Conservation (phyloP, 129 eudicot species). For the Chrysanthemum seticuspe region DNA sequence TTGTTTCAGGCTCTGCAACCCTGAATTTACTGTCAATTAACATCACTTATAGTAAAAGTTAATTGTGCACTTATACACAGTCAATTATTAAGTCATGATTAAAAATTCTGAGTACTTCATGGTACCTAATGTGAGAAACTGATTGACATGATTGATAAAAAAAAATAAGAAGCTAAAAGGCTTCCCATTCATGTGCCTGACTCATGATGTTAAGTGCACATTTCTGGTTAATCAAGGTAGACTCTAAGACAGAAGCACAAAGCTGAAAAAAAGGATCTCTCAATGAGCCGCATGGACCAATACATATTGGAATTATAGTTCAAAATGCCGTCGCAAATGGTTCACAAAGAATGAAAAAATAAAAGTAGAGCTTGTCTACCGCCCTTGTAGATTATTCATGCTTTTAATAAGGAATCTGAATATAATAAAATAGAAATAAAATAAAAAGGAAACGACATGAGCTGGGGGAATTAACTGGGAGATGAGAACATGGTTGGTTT, state of each 20-base stretch:
- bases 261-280: conserved; percentile 43
- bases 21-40: conserved; percentile 70
- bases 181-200: conserved; percentile 75
- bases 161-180: conserved; percentile 81
- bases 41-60: conserved; percentile 11
- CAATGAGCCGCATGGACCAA: conserved; percentile 8
- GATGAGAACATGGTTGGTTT: too few relatives aligned
- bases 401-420: too few relatives aligned
- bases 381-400: too few relatives aligned
- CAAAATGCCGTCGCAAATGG: not conserved
- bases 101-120: not conserved
- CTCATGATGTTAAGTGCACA: conserved; percentile 64
- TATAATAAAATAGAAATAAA: too few relatives aligned
- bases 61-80: not conserved
- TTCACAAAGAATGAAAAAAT: not conserved
- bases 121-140: conserved; percentile 88
- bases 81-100: not conserved
- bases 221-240: conserved; percentile 53
- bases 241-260: conserved; percentile 77
- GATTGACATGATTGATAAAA: conserved; percentile 71
- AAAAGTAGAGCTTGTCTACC: too few relatives aligned
- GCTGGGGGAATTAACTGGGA: too few relatives aligned
- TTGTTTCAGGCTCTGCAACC: conserved; percentile 89
- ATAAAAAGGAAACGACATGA: too few relatives aligned
- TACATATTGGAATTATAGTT: not conserved